A percentile compares a stretch with the other conserved stretches of the same genome.
phyloP scores from a whole-genome alignment of 2,329 filamentous ascomycete species.

The Fusarium sp. region DNA sequence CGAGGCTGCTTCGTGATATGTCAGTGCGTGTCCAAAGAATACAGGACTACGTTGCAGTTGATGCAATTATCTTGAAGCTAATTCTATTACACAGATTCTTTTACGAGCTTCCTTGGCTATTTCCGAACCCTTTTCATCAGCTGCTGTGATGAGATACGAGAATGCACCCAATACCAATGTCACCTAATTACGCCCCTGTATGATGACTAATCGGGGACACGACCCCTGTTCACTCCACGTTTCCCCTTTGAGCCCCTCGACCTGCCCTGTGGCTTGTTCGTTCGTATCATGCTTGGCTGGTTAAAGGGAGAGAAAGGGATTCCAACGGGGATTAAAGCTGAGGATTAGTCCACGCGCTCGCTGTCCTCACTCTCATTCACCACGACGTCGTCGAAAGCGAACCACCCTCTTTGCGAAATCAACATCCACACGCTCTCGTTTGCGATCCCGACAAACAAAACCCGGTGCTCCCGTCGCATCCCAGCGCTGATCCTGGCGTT shows the following conservation, averaged over 20 bases:
- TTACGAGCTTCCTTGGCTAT: constrained; percentile 24
- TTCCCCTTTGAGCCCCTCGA: constrained; percentile 38
- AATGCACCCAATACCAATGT: constrained; percentile 1
- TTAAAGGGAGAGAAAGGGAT: constrained; percentile 33
- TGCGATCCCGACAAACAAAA: constrained; percentile 15
- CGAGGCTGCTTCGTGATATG: constrained; percentile 21
- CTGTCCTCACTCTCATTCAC: constrained; percentile 6
- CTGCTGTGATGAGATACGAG: constrained; percentile 16
- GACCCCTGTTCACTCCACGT: constrained; percentile 31
- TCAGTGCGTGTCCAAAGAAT: not conserved
- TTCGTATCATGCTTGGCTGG: constrained; percentile 11
- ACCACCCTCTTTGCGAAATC: constrained; percentile 1
- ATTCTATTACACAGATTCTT: constrained; percentile 20
- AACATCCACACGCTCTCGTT: constrained; percentile 6
- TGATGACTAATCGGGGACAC: constrained; percentile 31
- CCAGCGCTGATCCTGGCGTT: constrained; percentile 24
- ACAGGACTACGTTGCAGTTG: constrained; percentile 5
- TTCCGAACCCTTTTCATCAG: constrained; percentile 14
- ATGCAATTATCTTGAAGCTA: constrained; percentile 3
- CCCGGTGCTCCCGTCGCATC: constrained; percentile 22
- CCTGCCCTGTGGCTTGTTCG: constrained; percentile 26
- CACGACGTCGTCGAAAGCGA: not conserved
- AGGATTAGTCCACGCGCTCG: not conserved
- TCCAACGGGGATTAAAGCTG: constrained; percentile 15
- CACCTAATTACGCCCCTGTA: constrained; percentile 10